phyloP scores from a whole-genome alignment of 2,329 filamentous ascomycete species.

The Pseudogymnoascus sp. region DNA sequence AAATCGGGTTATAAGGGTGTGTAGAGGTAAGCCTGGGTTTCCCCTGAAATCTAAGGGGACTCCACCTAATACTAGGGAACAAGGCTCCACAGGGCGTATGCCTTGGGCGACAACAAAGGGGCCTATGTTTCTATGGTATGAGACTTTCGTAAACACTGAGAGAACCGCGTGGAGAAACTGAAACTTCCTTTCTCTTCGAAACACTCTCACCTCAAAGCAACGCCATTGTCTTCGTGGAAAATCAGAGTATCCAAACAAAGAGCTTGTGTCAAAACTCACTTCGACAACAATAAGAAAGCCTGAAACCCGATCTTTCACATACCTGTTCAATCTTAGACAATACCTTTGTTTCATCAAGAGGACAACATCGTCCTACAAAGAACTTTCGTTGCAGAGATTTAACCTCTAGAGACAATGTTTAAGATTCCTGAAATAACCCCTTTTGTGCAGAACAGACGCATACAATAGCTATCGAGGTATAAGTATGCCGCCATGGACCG shows the following conservation, averaged over 20 bases:
- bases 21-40: neutral
- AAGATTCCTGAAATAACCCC: neutral
- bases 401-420: neutral
- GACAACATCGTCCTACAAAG: neutral
- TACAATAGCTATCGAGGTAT: neutral
- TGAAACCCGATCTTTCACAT: neutral
- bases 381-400: neutral
- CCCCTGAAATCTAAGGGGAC: neutral
- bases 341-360: neutral
- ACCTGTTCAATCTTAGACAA: neutral
- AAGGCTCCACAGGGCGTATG: neutral
- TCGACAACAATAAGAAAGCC: neutral
- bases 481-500: neutral
- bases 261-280: neutral
- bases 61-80: neutral
- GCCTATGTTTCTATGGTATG: neutral
- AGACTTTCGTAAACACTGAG: neutral
- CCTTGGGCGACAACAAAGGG: neutral
- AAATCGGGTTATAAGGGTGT: neutral
- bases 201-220: neutral
- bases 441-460: neutral
- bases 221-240: neutral
- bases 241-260: neutral
- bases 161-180: neutral
- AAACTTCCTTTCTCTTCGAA: neutral